These are phyloP conservation scores for Vigna trinervia DNA, from an alignment of 306 rosid genomes.

Conservation along the genomic window DNA sequence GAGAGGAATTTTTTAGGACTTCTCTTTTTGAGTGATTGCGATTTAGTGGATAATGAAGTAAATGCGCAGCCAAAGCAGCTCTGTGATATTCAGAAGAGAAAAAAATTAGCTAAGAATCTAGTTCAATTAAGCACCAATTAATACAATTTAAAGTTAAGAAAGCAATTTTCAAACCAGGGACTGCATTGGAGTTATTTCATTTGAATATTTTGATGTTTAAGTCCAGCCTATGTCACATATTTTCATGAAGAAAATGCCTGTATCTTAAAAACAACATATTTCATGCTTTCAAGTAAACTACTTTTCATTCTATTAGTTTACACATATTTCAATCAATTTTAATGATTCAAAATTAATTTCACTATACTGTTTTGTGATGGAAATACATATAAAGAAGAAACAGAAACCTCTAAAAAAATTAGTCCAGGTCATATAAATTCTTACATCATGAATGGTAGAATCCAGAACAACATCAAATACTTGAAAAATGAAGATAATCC, in stretches of 20 bases:
- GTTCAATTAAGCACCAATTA: background rate
- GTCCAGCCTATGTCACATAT: too few species aligned
- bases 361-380: background rate
- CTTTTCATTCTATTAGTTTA: background rate
- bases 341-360: background rate
- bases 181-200: background rate
- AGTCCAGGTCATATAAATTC: too few species aligned
- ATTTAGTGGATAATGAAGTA: constrained; percentile 18
- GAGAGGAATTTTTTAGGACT: constrained; percentile 12
- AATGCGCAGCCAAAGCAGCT: constrained; percentile 1
- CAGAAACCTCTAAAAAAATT: too few species aligned
- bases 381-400: too few species aligned
- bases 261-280: background rate
- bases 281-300: background rate
- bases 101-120: background rate
- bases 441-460: background rate
- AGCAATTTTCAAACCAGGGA: background rate
- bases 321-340: background rate
- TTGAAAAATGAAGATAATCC: background rate
- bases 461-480: background rate
- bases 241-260: background rate
- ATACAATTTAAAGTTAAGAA: background rate
- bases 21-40: constrained; percentile 7
- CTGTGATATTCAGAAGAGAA: background rate
- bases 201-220: background rate